These are phyloP conservation scores for Coniochaeta sp. DNA, from an alignment of 2,329 filamentous ascomycete genomes.

Conservation along the genomic window DNA sequence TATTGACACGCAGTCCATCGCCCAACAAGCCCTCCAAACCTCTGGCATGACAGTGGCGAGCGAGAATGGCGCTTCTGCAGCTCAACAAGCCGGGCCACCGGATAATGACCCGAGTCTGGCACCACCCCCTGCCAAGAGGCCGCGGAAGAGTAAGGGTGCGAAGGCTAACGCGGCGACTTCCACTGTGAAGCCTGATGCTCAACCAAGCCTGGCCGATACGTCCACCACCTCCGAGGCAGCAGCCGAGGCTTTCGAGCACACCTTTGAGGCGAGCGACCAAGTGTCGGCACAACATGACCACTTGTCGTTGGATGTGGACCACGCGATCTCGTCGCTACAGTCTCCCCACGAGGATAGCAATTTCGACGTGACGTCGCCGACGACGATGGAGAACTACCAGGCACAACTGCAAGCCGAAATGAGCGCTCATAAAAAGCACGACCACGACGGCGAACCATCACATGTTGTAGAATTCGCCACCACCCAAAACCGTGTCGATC, in stretches of 20 bases:
- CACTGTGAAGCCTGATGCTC: background rate
- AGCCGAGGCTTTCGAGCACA: background rate
- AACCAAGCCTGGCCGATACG: slow-evolving; percentile 7
- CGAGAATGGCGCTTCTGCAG: background rate
- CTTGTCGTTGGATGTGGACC: slow-evolving; percentile 8
- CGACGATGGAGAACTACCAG: slow-evolving; percentile 19
- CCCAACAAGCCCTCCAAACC: background rate
- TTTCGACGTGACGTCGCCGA: slow-evolving; percentile 18
- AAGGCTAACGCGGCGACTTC: slow-evolving; percentile 1
- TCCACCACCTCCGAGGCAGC: slow-evolving; percentile 1
- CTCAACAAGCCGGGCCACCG: background rate
- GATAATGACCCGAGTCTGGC: slow-evolving; percentile 8
- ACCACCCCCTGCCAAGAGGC: slow-evolving; percentile 27
- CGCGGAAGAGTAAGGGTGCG: slow-evolving; percentile 27
- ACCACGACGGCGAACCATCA: too few relatives aligned
- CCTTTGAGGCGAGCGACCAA: slow-evolving; percentile 1
- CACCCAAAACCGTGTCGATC: slow-evolving; percentile 10
- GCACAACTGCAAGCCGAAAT: slow-evolving; percentile 20
- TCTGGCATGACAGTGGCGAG: background rate
- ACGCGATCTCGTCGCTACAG: slow-evolving; percentile 10
- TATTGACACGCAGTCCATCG: background rate
- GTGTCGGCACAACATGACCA: slow-evolving; percentile 3
- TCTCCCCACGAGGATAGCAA: slow-evolving; percentile 13
- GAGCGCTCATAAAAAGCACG: too few relatives aligned
- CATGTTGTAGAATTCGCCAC: background rate